Evolutionary conservation across 2,329 filamentous ascomycete species (phyloP).

Genomic region (Escovopsis weberi): DNA sequence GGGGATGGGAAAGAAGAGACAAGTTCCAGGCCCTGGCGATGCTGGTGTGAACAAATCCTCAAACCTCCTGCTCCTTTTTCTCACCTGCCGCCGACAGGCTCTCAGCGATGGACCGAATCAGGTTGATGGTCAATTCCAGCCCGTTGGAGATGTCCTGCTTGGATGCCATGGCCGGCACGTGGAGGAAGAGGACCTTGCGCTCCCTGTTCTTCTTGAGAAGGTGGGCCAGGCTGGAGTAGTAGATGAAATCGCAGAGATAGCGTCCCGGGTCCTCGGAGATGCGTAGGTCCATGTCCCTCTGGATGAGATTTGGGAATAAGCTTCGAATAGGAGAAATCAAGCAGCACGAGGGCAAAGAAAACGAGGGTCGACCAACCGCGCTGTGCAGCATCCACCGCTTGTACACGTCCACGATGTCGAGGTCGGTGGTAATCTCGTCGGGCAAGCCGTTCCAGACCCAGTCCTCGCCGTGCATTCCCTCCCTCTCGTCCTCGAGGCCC

Average conservation of each 20-base stretch:
- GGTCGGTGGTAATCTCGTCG: constrained; percentile 38
- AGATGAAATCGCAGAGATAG: constrained; percentile 69
- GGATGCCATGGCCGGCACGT: constrained; percentile 50
- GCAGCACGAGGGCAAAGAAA: neutral
- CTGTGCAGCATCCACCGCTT: constrained; percentile 37
- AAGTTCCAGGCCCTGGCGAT: too few relatives aligned
- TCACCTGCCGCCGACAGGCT: constrained; percentile 18
- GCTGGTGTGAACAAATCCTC: too few relatives aligned
- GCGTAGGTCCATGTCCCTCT: constrained; percentile 32
- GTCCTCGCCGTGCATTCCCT: constrained; percentile 29
- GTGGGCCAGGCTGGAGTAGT: constrained; percentile 52
- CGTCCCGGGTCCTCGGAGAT: constrained; percentile 56
- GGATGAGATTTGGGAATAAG: neutral
- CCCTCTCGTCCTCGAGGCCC: constrained; percentile 36
- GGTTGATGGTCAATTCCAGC: constrained; percentile 34
- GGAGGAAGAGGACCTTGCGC: constrained; percentile 50
- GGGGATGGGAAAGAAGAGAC: too few relatives aligned
- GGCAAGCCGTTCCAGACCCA: constrained; percentile 43
- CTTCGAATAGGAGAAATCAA: neutral
- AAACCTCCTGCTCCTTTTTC: constrained; percentile 4
- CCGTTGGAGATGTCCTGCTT: constrained; percentile 33
- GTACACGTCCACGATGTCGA: constrained; percentile 44
- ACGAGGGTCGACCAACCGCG: neutral
- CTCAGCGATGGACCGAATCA: constrained; percentile 44
- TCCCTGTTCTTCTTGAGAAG: constrained; percentile 31